Evolutionary conservation across 169 alveolate genomes (phyloP).

Genomic region (Plasmodium chabaudi): DNA sequence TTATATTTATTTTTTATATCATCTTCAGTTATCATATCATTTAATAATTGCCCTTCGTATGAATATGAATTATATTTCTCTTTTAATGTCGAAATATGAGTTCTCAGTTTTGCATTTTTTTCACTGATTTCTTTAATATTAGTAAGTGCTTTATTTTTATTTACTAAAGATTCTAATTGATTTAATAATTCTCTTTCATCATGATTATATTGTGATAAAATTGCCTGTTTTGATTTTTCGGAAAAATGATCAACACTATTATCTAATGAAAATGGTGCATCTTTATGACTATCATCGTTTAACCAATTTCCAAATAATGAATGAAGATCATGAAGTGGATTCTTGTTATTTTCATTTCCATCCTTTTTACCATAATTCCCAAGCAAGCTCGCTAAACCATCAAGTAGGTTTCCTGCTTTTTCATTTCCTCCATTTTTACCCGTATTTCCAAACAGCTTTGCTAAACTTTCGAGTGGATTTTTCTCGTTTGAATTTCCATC

Average conservation of each 20-base stretch:
- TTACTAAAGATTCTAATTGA: constrained; percentile 39
- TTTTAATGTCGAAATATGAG: constrained; percentile 10
- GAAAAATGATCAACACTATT: constrained; percentile 33
- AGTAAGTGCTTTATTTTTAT: constrained; percentile 21
- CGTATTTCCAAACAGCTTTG: neutral
- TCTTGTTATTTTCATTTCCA: constrained; percentile 18
- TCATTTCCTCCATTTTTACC: neutral
- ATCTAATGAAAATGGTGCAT: constrained; percentile 47
- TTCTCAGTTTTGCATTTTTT: constrained; percentile 30
- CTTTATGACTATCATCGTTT: constrained; percentile 1
- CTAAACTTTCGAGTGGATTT: constrained; percentile 19
- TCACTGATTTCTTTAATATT: constrained; percentile 22
- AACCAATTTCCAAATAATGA: constrained; percentile 33
- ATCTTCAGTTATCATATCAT: constrained; percentile 47
- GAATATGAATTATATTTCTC: constrained; percentile 61
- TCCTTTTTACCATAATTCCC: neutral
- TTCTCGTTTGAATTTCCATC: constrained; percentile 1
- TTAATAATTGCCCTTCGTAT: constrained; percentile 37
- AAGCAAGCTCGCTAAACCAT: neutral
- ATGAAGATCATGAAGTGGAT: constrained; percentile 11
- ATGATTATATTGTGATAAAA: constrained; percentile 12
- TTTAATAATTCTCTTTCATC: constrained; percentile 17
- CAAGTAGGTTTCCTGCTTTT: constrained; percentile 11
- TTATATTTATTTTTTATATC: constrained; percentile 56
- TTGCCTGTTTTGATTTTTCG: constrained; percentile 10